Evolutionary conservation across 768 basidiomycete genomes (phyloP).

Genomic region (Crepidotus variabilis): DNA sequence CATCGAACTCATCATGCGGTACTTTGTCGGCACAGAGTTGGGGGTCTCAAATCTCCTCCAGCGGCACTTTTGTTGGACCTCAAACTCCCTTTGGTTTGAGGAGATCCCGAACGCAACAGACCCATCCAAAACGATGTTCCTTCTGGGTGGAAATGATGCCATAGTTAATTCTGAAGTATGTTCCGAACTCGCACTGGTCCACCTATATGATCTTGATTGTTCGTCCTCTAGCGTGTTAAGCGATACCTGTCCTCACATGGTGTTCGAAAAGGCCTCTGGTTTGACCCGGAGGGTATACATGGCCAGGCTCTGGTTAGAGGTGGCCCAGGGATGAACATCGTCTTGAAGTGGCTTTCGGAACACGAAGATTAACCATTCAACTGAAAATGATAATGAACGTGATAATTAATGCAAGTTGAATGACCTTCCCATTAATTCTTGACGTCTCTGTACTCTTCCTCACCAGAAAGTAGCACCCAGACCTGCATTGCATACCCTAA

Average conservation of each 20-base stretch:
- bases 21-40: slow-evolving; percentile 84
- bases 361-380: slow-evolving; percentile 7
- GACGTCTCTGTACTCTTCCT: neutral
- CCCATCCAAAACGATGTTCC: slow-evolving; percentile 60
- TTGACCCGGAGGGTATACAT: slow-evolving; percentile 59
- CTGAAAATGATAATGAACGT: neutral
- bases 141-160: slow-evolving; percentile 80
- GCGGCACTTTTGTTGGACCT: slow-evolving; percentile 80
- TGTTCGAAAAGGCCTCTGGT: slow-evolving; percentile 60
- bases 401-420: neutral
- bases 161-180: slow-evolving; percentile 73
- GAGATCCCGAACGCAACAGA: slow-evolving; percentile 81
- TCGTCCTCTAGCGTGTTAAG: slow-evolving; percentile 52
- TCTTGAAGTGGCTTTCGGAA: slow-evolving; percentile 61
- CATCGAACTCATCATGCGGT: slow-evolving; percentile 76
- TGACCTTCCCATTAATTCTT: neutral
- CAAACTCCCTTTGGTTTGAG: slow-evolving; percentile 87
- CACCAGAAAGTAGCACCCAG: neutral
- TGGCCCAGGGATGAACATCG: slow-evolving; percentile 47
- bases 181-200: slow-evolving; percentile 1
- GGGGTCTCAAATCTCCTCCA: slow-evolving; percentile 85
- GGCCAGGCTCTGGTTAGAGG: slow-evolving; percentile 56
- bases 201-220: neutral
- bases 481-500: neutral
- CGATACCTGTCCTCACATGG: slow-evolving; percentile 77